Base-by-base conservation (phyloP, 768 basidiomycete species). In the Sistotremastrum niveocremeum region DNA sequence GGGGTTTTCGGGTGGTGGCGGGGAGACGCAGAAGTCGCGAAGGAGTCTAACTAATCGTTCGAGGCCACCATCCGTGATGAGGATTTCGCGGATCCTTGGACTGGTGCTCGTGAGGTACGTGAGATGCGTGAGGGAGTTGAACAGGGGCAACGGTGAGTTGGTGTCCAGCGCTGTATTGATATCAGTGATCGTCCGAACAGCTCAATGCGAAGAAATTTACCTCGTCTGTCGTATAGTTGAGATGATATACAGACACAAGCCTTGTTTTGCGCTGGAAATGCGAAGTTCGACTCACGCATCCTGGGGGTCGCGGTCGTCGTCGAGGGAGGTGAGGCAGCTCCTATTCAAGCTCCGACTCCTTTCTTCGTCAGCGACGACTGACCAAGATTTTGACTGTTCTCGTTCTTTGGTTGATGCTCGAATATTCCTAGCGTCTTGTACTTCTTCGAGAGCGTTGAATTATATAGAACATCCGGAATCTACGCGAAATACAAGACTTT, bases 21-120 rank as follows among this genome's bases (percentile, higher is more conserved):
- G 86, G 51, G 73, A 79, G 28, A 87, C 63, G 61, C 88, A 90
- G 55, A 87, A 88, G 51, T 91, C 86, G 56, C 84, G 84, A 7
- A 94, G 71, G 51, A 99, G 88, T 47, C 85, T 77, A 9, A 98
- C 85, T 32, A 99, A 81, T 9, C 94, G 82, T 59, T 99, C 95
- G 11, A 99, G 78, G 1, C 95, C 95, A 41, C 95, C 95, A 57
- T 98, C 94, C 74, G 85, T 81, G 31, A 91, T 94, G 76, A 99
- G 86, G 55, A 95, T 97, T 65, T 99, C 95, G 48, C 94, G 82
- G 65, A 99, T 98, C 46, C 91, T 80, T 2, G 95, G 93, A 0
- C 93, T 95, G 5, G 95, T 97, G 1, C 89, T 90, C 6, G 94
- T 98, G 52, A 99, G 83, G 65, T 95, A 93, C 42, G 86, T 85